phyloP scores from a whole-genome alignment of 345 rosid genomes.

The Rhodomyrtus tomentosa region DNA sequence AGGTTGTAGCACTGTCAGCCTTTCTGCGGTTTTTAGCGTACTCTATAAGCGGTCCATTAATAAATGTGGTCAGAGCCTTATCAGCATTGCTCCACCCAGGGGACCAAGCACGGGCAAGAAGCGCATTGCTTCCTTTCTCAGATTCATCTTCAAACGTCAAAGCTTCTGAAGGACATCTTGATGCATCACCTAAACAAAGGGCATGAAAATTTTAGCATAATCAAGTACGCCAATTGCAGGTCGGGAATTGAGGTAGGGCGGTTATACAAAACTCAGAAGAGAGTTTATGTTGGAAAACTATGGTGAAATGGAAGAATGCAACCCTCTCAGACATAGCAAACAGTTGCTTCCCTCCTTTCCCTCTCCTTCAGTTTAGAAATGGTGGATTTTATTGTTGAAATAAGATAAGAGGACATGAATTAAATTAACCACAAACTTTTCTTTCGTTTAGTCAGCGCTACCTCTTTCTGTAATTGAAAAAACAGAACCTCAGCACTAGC shows the following conservation, averaged over 20 bases:
- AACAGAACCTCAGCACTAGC: neutral
- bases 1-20: slow-evolving; percentile 97
- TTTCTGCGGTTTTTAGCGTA: slow-evolving; percentile 81
- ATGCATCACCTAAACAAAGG: slow-evolving; percentile 52
- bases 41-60: slow-evolving; percentile 79
- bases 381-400: neutral
- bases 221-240: neutral
- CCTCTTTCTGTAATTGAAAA: neutral
- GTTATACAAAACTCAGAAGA: neutral
- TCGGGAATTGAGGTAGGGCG: neutral
- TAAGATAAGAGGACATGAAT: neutral
- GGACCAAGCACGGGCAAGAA: slow-evolving; percentile 97
- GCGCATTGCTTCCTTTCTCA: slow-evolving; percentile 95
- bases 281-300: neutral
- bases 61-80: slow-evolving; percentile 75
- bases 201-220: neutral
- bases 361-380: neutral
- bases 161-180: slow-evolving; percentile 52
- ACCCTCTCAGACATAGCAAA: neutral
- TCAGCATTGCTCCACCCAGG: slow-evolving; percentile 97
- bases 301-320: neutral
- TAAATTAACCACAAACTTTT: neutral
- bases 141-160: slow-evolving; percentile 83
- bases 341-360: neutral
- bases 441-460: neutral